Evolutionary conservation across 371 early-diverging fungal genomes (phyloP), one percentile per base, ranked within the genome.

Genomic region (Mortierella sp.): DNA sequence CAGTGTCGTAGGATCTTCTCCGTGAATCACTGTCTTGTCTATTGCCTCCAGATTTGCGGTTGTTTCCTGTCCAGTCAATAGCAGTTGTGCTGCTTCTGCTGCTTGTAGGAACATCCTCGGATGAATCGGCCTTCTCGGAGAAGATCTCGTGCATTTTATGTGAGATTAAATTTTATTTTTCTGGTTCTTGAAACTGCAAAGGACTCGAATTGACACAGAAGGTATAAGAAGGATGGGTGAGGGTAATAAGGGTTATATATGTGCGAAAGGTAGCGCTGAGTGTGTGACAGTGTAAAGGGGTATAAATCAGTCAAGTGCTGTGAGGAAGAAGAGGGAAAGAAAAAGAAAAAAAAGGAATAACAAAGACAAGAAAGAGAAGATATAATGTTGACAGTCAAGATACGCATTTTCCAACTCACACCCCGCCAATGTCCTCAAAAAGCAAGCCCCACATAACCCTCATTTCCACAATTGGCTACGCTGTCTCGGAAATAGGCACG

Each of bases 321-420:
- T 40, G 6, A n/a, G n/a, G 54, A 61, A 34, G 31, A 34, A 61
- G 26, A 12, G 26, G 31, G 19, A 10, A 57, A 43, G 15, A 26
- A 29, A 51, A 45, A 47, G 32, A 42, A 37, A 40, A 51, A n/a
- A 53, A n/a, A 61, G 31, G 53, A 29, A 51, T 26, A n/a, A n/a
- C 15, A 22, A 45, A 26, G 26, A 22, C 26, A 59, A 37, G 45
- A 53, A 53, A 8, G 17, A 26, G 15, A 23, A 12, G 9, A 13
- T 6, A 47, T 13, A 12, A 29, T 29, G 40, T 40, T 13, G 13
- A 40, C 40, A 40, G 13, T 9, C 40, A 40, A 13, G 6, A 23
- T 53, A 23, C 23, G 29, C 29, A 28, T 28, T 53, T 29, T 23
- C 13, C 53, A 53, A 13, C 29, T 23, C 8, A 28, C 28, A 28